Percentiles rank a stretch among this genome's conserved stretches.
These are phyloP conservation scores for Parmelia sp. DNA, from an alignment of 495 filamentous ascomycete genomes.

Conservation along the genomic window DNA sequence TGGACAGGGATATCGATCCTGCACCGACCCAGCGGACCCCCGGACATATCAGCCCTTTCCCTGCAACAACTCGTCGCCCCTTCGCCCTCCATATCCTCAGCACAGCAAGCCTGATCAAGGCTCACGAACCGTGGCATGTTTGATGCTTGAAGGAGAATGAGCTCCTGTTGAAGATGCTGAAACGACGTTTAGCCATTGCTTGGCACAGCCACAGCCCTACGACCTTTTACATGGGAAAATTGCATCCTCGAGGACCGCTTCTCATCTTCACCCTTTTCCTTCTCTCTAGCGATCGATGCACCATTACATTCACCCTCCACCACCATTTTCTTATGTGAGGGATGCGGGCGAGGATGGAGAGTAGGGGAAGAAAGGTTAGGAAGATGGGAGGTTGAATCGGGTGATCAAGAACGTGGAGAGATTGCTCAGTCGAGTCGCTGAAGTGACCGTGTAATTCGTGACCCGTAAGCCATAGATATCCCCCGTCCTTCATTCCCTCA, in stretches of 20 bases:
- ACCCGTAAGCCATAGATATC: not conserved
- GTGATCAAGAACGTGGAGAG: not conserved
- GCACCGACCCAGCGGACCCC: not conserved
- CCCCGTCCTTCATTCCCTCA: not conserved
- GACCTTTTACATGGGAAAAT: too few species aligned
- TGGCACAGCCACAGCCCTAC: not conserved
- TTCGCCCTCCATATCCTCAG: not conserved
- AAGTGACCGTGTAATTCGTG: not conserved
- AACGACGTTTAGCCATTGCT: not conserved
- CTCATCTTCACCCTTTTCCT: too few species aligned
- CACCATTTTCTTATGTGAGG: too few species aligned
- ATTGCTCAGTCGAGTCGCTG: not conserved
- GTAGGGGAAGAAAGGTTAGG: conserved; percentile 1
- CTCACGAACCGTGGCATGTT: not conserved
- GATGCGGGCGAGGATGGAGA: too few species aligned
- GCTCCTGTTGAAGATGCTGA: not conserved
- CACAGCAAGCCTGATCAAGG: not conserved
- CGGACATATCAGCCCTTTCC: not conserved
- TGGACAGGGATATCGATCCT: not conserved
- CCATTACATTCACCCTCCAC: too few species aligned
- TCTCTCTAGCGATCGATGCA: too few species aligned
- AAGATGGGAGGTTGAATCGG: not conserved
- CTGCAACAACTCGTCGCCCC: not conserved
- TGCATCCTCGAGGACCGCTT: too few species aligned
- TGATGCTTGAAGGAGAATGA: not conserved